Percentiles rank a stretch among this genome's conserved stretches.
phyloP scores from a whole-genome alignment of 345 rosid genomes.

The Gynandropsis gynandra region DNA sequence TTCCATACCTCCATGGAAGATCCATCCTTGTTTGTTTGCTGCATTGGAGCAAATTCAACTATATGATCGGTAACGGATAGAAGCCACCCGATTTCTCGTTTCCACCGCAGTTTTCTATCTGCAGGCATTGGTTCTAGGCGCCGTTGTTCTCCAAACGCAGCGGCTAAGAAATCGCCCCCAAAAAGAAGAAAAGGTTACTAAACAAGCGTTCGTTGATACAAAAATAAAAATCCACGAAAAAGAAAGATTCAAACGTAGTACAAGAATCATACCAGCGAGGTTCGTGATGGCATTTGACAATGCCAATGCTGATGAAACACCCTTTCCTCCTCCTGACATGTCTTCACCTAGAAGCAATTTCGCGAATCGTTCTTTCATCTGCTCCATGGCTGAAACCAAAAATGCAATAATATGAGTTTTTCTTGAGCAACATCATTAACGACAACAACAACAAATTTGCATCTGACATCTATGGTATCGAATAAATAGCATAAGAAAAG shows the following conservation, averaged over 20 bases:
- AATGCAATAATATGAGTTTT: neutral
- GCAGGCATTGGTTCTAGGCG: conserved; percentile 58
- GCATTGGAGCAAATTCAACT: conserved; percentile 61
- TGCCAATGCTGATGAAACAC: conserved; percentile 74
- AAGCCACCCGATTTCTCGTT: conserved; percentile 60
- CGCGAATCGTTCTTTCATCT: conserved; percentile 57
- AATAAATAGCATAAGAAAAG: no score
- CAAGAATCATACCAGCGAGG: conserved; percentile 29
- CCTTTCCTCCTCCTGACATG: conserved; percentile 80
- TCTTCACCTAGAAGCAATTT: conserved; percentile 70
- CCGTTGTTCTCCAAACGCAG: conserved; percentile 43
- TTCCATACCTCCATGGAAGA: conserved; percentile 43
- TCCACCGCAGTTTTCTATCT: conserved; percentile 55
- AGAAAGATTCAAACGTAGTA: no score
- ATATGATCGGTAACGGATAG: conserved; percentile 59
- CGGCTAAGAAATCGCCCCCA: conserved; percentile 23
- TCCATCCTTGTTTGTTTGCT: conserved; percentile 56
- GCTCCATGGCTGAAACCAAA: conserved; percentile 42
- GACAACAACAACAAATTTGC: no score
- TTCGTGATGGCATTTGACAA: conserved; percentile 51
- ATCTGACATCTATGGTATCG: no score
- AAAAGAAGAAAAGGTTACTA: neutral
- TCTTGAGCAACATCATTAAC: neutral
- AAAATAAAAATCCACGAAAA: neutral
- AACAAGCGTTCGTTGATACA: no score